These are phyloP conservation scores for Euphorbia lathyris DNA, from an alignment of 345 rosid genomes.

Conservation along the genomic window DNA sequence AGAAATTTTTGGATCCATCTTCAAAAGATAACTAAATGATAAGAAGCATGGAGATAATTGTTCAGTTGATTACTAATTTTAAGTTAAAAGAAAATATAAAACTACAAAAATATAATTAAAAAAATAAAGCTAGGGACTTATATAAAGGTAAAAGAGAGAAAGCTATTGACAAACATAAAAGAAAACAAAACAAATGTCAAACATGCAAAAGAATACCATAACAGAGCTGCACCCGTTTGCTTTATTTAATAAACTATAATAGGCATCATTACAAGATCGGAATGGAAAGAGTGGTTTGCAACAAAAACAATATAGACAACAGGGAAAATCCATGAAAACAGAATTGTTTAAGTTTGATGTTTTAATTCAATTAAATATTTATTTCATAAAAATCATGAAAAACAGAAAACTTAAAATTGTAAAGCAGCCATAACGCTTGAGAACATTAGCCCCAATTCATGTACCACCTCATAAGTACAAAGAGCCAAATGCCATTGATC, in stretches of 20 bases:
- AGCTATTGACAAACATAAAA: background rate
- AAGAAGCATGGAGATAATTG: background rate
- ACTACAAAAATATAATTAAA: background rate
- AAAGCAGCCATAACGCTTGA: background rate
- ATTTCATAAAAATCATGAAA: background rate
- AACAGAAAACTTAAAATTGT: background rate
- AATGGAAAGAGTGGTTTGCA: background rate
- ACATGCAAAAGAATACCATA: background rate
- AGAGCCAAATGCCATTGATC: background rate
- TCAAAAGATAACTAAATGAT: background rate
- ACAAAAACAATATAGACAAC: background rate
- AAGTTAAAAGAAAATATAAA: background rate
- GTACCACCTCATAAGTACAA: background rate
- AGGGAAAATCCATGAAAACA: background rate
- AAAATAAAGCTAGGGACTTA: background rate
- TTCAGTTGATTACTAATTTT: background rate
- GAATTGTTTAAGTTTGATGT: background rate
- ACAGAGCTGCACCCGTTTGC: background rate
- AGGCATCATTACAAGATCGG: background rate
- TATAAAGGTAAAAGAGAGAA: background rate
- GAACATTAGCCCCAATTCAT: background rate
- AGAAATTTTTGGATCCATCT: constrained; percentile 6
- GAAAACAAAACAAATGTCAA: background rate
- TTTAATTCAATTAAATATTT: background rate
- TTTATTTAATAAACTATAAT: background rate